Base-by-base conservation (phyloP, 1,284 basidiomycete genomes). In the Rhodotorula mucilaginosa region DNA sequence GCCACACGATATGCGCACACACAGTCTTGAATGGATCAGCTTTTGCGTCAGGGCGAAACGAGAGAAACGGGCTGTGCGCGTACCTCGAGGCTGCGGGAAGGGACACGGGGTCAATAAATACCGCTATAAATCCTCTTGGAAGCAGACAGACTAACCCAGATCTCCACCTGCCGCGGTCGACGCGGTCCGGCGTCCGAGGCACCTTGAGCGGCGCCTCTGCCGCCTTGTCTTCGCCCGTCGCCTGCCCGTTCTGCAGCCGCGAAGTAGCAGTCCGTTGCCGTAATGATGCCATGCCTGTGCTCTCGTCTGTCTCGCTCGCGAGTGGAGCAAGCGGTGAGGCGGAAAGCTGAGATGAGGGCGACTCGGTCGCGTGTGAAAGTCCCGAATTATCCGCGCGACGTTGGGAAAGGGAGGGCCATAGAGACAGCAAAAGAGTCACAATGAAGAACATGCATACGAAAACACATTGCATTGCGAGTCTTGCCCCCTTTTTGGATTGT, bases 91-190 rank as follows among this genome's bases (percentile, higher is more conserved):
- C 68, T 71, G 65, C 19, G 39, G 10, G 39, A 13, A 44, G 39
- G 39, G 34, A 34, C 34, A 34, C 34, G 34, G 34, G 34, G 34
- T 34, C 34, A 34, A 34, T 34, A 5, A 34, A 34, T 34, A 7
- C 34, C 34, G 34, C 34, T 34, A 34, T 34, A 34, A 34, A 34
- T 34, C 34, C 34, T 56, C 12, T 29, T 16, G 54, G 16, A 21
- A 23, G 49, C 19, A 51, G 49, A 13, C 18, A 51, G 49, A 57
- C 68, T 58, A 12, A 74, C 72, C 72, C 73, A 5, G 68, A 71
- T 5, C 73, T 34, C 64, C 68, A 58, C 39, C 72, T 48, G 21
- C 72, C 73, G 18, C 52, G 59, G 60, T 76, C 72, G 46, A 75
- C 74, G 46, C 75, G 68, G 49, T 71, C 63, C 5, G 8, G 29